Evolutionary conservation across 2,329 filamentous ascomycete species (phyloP).

Genomic region (Penicillium brasilianum): DNA sequence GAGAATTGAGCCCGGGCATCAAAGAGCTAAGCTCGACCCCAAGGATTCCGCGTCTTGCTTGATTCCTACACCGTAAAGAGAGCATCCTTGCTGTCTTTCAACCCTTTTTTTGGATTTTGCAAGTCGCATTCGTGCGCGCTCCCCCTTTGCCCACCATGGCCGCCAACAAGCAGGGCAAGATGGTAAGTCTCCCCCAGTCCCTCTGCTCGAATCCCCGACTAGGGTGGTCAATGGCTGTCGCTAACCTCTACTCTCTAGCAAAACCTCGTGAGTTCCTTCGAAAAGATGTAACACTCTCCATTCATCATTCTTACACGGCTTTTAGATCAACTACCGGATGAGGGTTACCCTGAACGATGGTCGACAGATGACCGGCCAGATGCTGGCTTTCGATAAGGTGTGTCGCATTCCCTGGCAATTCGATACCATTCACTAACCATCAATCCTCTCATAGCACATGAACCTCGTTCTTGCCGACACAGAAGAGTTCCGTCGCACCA

Average conservation of each 20-base stretch:
- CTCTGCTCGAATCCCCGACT: slow-evolving; percentile 20
- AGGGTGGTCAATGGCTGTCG: slow-evolving; percentile 58
- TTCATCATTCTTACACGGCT: slow-evolving; percentile 53
- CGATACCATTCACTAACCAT: slow-evolving; percentile 13
- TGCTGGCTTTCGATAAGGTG: slow-evolving; percentile 98
- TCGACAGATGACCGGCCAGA: slow-evolving; percentile 94
- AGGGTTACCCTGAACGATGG: slow-evolving; percentile 93
- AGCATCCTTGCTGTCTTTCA: slow-evolving; percentile 32
- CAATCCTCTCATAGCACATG: slow-evolving; percentile 74
- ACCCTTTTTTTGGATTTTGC: slow-evolving; percentile 33
- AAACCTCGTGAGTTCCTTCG: slow-evolving; percentile 63
- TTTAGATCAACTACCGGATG: slow-evolving; percentile 98
- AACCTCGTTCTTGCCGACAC: slow-evolving; percentile 98
- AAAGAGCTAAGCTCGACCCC: slow-evolving; percentile 26
- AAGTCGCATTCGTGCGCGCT: slow-evolving; percentile 56
- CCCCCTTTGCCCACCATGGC: slow-evolving; percentile 55
- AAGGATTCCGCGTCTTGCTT: slow-evolving; percentile 27
- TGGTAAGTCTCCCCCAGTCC: slow-evolving; percentile 70
- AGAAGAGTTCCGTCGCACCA: slow-evolving; percentile 93
- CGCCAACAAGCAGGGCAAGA: slow-evolving; percentile 95
- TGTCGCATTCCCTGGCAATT: slow-evolving; percentile 18
- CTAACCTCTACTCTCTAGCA: slow-evolving; percentile 52
- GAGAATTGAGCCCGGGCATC: slow-evolving; percentile 22
- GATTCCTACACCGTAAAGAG: slow-evolving; percentile 24
- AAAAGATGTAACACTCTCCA: neutral